Conservation (phyloP, 2,329 filamentous ascomycete species). For the Saccharata proteae region DNA sequence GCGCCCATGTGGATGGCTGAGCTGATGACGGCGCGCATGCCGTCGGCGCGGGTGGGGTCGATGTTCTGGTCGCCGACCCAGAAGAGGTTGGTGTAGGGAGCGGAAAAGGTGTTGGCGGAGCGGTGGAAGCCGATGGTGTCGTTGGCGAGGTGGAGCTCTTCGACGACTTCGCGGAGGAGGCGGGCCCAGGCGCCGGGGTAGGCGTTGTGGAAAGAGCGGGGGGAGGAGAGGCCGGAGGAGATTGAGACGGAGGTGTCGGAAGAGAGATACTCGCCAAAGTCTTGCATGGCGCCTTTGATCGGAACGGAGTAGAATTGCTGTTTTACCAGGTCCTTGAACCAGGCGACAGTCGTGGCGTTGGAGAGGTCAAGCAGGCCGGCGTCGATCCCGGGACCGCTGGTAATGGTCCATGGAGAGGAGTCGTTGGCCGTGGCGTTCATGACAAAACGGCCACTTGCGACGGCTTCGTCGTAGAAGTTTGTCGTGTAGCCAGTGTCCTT, state of each 20-base stretch:
- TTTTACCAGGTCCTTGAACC: conserved; percentile 22
- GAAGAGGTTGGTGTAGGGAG: conserved; percentile 25
- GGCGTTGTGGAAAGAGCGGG: conserved; percentile 23
- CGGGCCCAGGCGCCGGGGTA: conserved; percentile 23
- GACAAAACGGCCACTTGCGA: conserved; percentile 18
- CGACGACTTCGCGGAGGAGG: conserved; percentile 19
- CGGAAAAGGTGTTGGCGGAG: conserved; percentile 20
- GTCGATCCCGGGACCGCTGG: conserved; percentile 24
- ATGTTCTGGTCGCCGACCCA: conserved; percentile 28
- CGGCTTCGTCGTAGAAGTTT: conserved; percentile 22
- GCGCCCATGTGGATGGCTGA: conserved; percentile 25
- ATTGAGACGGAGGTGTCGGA: conserved; percentile 16
- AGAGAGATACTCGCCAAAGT: conserved; percentile 27
- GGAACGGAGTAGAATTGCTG: conserved; percentile 24
- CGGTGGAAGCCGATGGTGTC: conserved; percentile 25
- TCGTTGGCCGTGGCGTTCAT: conserved; percentile 24
- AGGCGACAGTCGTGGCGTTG: conserved; percentile 18
- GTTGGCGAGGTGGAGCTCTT: conserved; percentile 16
- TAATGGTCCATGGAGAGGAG: conserved; percentile 17
- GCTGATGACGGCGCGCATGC: conserved; percentile 23
- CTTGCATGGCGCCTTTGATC: conserved; percentile 22
- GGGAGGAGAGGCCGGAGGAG: conserved; percentile 15
- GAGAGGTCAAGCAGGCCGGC: conserved; percentile 27
- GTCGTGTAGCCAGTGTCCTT: conserved; percentile 20
- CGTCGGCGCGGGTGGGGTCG: conserved; percentile 22